Conservation (phyloP, 495 filamentous ascomycete genomes). For the Hypoxylon crocopeplum region DNA sequence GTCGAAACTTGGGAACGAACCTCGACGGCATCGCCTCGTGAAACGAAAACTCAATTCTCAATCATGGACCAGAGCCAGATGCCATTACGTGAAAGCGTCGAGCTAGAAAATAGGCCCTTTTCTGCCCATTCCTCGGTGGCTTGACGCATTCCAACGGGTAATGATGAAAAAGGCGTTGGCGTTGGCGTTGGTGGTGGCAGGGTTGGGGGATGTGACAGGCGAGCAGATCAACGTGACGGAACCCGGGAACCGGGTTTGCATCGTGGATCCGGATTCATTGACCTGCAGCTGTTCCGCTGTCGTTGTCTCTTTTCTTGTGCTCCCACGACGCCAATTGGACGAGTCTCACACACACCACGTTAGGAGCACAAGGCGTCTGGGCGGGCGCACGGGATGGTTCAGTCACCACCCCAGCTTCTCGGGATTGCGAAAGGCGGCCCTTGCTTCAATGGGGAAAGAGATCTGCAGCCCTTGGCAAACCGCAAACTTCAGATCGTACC, state of each 20-base stretch:
- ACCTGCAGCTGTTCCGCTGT: constrained; percentile 39
- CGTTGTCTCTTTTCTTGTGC: constrained; percentile 36
- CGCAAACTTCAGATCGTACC: constrained; percentile 36
- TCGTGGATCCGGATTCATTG: constrained; percentile 39
- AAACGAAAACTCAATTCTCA: no score
- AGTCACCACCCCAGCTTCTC: constrained; percentile 37
- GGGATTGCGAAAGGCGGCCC: constrained; percentile 36
- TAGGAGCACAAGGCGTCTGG: constrained; percentile 33
- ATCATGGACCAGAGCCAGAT: no score
- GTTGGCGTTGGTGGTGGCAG: constrained; percentile 32
- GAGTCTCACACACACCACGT: constrained; percentile 27
- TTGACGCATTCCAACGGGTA: constrained; percentile 14
- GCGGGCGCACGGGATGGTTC: constrained; percentile 35
- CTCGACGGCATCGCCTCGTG: no score
- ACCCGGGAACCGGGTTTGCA: constrained; percentile 34
- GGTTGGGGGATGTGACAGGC: constrained; percentile 32
- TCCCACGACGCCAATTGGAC: constrained; percentile 30
- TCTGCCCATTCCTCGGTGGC: constrained; percentile 6
- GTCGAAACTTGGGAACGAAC: no score
- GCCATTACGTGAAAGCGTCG: constrained; percentile 4
- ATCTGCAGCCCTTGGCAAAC: constrained; percentile 35
- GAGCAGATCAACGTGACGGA: constrained; percentile 34
- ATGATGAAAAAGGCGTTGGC: constrained; percentile 31
- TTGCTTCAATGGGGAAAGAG: constrained; percentile 33
- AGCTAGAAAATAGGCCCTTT: constrained; percentile 20